These are phyloP conservation scores for Staphylotrichum longicolle DNA, from an alignment of 495 filamentous ascomycete genomes.

Conservation along the genomic window DNA sequence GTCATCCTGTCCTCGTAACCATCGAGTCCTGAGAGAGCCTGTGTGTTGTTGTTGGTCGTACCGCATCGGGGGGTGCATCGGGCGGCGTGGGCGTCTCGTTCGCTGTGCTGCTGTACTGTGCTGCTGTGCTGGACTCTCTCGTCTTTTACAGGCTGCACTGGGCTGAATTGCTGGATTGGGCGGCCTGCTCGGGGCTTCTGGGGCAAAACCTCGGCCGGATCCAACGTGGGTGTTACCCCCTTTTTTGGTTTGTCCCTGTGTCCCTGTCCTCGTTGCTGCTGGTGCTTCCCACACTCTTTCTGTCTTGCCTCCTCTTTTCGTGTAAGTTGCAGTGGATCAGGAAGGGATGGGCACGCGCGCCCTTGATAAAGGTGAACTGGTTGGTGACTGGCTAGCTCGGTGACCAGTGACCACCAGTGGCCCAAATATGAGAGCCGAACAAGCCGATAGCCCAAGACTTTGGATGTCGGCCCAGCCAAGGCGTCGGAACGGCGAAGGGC, in stretches of 20 bases:
- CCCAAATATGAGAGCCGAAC: constrained; percentile 5
- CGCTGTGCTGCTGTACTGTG: constrained; percentile 3
- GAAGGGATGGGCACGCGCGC: constrained; percentile 13
- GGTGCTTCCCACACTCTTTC: not conserved
- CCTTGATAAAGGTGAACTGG: constrained; percentile 15
- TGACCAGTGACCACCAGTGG: not conserved
- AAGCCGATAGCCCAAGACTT: constrained; percentile 6
- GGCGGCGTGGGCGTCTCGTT: too few species aligned
- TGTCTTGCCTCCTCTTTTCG: not conserved
- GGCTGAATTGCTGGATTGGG: too few species aligned
- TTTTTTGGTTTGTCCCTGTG: constrained; percentile 1
- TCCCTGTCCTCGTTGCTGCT: not conserved
- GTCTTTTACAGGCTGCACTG: constrained; percentile 3
- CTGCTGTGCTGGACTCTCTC: not conserved
- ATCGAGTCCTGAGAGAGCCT: constrained; percentile 24
- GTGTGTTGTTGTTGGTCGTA: constrained; percentile 6
- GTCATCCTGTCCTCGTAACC: constrained; percentile 30
- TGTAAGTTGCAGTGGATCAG: not conserved
- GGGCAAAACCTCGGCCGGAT: constrained; percentile 13
- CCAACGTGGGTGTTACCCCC: not conserved
- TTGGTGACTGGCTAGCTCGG: not conserved
- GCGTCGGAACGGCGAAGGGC: constrained; percentile 27
- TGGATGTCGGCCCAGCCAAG: constrained; percentile 26
- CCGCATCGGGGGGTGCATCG: constrained; percentile 7
- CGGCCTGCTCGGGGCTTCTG: not conserved